These are phyloP conservation scores for Penicillium hordei DNA, from an alignment of 2,329 filamentous ascomycete genomes.

Conservation along the genomic window DNA sequence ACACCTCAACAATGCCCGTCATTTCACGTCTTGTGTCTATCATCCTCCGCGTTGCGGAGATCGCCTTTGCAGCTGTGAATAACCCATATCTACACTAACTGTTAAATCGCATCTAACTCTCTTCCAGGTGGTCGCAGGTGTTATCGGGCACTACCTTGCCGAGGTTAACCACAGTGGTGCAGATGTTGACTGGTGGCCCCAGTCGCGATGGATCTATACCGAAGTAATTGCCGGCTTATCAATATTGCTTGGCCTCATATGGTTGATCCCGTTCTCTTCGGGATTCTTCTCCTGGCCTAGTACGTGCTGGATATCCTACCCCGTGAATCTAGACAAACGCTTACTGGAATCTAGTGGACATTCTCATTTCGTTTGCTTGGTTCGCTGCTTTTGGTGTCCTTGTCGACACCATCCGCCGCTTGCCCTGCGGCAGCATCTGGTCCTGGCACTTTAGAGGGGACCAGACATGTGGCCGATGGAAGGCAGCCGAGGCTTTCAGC, in stretches of 20 bases:
- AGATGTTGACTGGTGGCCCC: conserved; percentile 52
- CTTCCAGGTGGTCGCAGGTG: conserved; percentile 59
- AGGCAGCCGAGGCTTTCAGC: conserved; percentile 68
- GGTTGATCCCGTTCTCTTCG: conserved; percentile 68
- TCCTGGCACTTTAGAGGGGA: conserved; percentile 57
- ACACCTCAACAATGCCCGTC: conserved; percentile 47
- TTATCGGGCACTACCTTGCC: conserved; percentile 67
- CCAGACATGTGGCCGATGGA: conserved; percentile 65
- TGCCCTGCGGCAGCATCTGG: conserved; percentile 58
- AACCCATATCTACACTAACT: background rate
- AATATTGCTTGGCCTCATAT: conserved; percentile 67
- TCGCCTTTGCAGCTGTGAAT: conserved; percentile 67
- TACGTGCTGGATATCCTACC: conserved; percentile 23
- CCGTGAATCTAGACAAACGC: background rate
- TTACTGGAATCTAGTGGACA: conserved; percentile 52
- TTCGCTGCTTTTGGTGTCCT: conserved; percentile 68
- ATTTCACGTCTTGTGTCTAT: conserved; percentile 57
- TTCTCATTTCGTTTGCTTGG: conserved; percentile 68
- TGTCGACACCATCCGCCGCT: conserved; percentile 55
- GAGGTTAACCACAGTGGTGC: conserved; percentile 29
- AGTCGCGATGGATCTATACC: conserved; percentile 71
- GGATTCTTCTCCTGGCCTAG: conserved; percentile 68
- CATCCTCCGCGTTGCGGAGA: conserved; percentile 60
- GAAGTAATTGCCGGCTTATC: conserved; percentile 68
- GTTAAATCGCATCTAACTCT: conserved; percentile 13